phyloP scores from a whole-genome alignment of 257 asterid species.

The Solanum chmielewskii region DNA sequence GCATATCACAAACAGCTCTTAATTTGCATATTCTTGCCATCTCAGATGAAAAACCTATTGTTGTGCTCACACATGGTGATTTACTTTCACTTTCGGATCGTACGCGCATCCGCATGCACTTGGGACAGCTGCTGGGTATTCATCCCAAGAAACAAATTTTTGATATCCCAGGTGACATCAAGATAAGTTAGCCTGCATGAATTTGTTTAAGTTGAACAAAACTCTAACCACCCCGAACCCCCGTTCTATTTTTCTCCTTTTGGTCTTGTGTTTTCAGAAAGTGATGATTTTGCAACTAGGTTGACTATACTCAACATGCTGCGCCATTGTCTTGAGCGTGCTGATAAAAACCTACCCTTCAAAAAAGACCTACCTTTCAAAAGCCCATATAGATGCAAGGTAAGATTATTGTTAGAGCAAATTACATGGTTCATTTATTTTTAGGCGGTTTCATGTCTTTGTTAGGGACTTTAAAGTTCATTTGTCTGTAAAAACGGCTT shows the following conservation, averaged over 20 bases:
- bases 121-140: conserved; percentile 61
- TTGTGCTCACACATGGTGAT: conserved; percentile 87
- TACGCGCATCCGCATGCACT: conserved; percentile 34
- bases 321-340: conserved; percentile 52
- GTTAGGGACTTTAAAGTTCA: neutral
- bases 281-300: conserved; percentile 30
- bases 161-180: conserved; percentile 64
- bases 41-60: conserved; percentile 83
- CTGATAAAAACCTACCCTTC: conserved; percentile 55
- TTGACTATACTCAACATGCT: conserved; percentile 43
- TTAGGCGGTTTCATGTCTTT: neutral
- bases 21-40: neutral
- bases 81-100: conserved; percentile 54
- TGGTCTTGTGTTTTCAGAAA: conserved; percentile 27
- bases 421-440: neutral
- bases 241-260: neutral
- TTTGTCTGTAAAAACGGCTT: neutral
- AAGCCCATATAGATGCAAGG: conserved; percentile 24
- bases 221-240: neutral
- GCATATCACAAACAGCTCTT: neutral
- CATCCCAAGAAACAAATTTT: conserved; percentile 64
- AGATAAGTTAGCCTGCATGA: neutral
- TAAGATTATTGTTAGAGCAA: conserved; percentile 3
- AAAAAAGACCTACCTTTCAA: neutral
- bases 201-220: neutral